Percentiles rank a stretch among this genome's conserved stretches.
phyloP scores from a whole-genome alignment of 257 asterid species.

The Hygrophila difformis region DNA sequence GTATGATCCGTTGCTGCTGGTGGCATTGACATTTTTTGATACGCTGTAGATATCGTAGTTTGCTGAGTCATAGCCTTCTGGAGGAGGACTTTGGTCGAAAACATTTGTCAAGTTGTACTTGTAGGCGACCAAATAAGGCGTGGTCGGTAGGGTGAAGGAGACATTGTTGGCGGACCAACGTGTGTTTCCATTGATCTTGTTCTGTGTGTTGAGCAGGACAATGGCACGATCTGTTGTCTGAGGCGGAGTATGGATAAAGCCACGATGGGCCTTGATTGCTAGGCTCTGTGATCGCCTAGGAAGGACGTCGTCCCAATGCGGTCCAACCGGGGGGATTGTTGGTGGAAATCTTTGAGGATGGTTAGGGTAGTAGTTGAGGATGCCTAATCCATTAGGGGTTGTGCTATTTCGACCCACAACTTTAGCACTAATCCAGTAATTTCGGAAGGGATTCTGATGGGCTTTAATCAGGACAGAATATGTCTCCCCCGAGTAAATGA shows the following conservation, averaged over 20 bases:
- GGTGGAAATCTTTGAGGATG: slow-evolving; percentile 50
- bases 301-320: slow-evolving; percentile 44
- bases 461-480: slow-evolving; percentile 71
- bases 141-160: slow-evolving; percentile 57
- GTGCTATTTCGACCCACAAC: slow-evolving; percentile 44
- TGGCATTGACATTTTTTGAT: slow-evolving; percentile 41
- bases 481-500: slow-evolving; percentile 80
- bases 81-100: slow-evolving; percentile 52
- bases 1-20: slow-evolving; percentile 43
- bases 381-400: slow-evolving; percentile 59
- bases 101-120: slow-evolving; percentile 29
- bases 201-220: slow-evolving; percentile 85
- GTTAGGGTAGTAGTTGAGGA: slow-evolving; percentile 69
- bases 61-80: slow-evolving; percentile 37
- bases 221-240: slow-evolving; percentile 53
- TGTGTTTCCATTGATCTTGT: slow-evolving; percentile 28
- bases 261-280: slow-evolving; percentile 40
- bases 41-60: slow-evolving; percentile 35
- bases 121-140: slow-evolving; percentile 63
- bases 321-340: slow-evolving; percentile 47
- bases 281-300: slow-evolving; percentile 43
- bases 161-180: slow-evolving; percentile 83
- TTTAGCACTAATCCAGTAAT: slow-evolving; percentile 60
- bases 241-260: slow-evolving; percentile 56
- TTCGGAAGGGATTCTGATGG: slow-evolving; percentile 61